A percentile compares a stretch with the other conserved stretches of the same genome.
Evolutionary conservation across 2,329 filamentous ascomycete genomes (phyloP).

Genomic region (Shiraia bambusicola): DNA sequence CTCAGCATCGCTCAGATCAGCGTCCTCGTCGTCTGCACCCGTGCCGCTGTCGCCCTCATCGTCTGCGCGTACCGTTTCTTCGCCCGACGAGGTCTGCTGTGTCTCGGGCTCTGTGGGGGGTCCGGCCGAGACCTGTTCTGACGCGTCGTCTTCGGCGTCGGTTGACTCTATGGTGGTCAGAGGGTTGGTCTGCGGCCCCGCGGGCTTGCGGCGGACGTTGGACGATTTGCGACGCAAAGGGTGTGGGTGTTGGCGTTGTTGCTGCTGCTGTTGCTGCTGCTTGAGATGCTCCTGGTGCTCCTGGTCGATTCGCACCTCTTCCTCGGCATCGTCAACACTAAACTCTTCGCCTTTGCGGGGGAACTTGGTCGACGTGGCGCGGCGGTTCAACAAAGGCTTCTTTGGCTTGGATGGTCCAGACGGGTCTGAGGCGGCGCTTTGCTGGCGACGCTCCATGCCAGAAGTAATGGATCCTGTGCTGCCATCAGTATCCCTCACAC

Average conservation of each 20-base stretch:
- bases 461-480: slow-evolving; percentile 39
- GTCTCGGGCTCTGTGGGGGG: slow-evolving; percentile 26
- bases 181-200: slow-evolving; percentile 45
- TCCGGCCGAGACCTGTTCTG: slow-evolving; percentile 36
- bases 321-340: slow-evolving; percentile 83
- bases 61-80: slow-evolving; percentile 43
- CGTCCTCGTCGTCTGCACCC: slow-evolving; percentile 64
- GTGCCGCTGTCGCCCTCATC: slow-evolving; percentile 50
- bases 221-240: slow-evolving; percentile 53
- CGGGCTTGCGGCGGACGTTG: slow-evolving; percentile 53
- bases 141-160: slow-evolving; percentile 50
- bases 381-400: slow-evolving; percentile 73
- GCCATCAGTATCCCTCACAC: slow-evolving; percentile 7
- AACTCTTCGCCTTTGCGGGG: slow-evolving; percentile 84
- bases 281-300: slow-evolving; percentile 39
- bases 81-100: slow-evolving; percentile 35
- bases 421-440: slow-evolving; percentile 23
- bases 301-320: slow-evolving; percentile 74
- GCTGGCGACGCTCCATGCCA: slow-evolving; percentile 33
- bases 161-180: slow-evolving; percentile 54
- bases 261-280: slow-evolving; percentile 29
- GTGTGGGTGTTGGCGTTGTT: slow-evolving; percentile 34
- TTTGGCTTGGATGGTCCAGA: slow-evolving; percentile 49
- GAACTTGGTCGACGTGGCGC: slow-evolving; percentile 71
- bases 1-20: slow-evolving; percentile 82